These are phyloP conservation scores for Oryza longistaminata DNA, from an alignment of 176 grass and related monocot species.

Conservation along the genomic window DNA sequence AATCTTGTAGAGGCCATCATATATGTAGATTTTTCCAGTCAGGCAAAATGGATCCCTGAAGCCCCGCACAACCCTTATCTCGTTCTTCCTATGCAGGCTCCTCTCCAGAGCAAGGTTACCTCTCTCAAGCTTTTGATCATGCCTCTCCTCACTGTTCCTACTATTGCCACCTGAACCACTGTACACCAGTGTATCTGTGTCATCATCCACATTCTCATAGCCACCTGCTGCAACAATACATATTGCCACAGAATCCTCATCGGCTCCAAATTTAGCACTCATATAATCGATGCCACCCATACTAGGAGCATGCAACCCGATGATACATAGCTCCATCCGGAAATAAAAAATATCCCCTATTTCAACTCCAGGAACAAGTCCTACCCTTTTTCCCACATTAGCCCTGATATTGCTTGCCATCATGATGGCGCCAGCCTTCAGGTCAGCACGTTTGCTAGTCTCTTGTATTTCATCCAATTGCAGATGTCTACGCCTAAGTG, in stretches of 20 bases:
- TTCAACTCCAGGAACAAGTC: conserved; percentile 65
- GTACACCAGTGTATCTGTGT: conserved; percentile 65
- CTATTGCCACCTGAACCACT: conserved; percentile 72
- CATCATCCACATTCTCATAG: conserved; percentile 75
- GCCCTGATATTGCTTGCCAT: conserved; percentile 69
- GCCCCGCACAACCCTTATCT: conserved; percentile 73
- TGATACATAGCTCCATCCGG: conserved; percentile 69
- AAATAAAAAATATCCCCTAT: conserved; percentile 93
- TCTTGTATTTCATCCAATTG: conserved; percentile 60
- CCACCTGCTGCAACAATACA: conserved; percentile 69
- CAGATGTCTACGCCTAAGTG: conserved; percentile 63
- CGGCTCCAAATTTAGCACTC: conserved; percentile 48
- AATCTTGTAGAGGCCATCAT: conserved; percentile 86
- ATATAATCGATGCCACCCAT: conserved; percentile 81
- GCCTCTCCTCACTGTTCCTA: conserved; percentile 52
- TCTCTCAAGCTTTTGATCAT: conserved; percentile 75
- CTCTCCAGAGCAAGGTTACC: conserved; percentile 82
- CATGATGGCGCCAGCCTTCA: conserved; percentile 76
- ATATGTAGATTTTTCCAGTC: conserved; percentile 70
- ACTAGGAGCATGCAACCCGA: conserved; percentile 66
- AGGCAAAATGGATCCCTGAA: conserved; percentile 50
- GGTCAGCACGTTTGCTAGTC: conserved; percentile 43
- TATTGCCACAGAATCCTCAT: conserved; percentile 58
- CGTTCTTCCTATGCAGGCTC: conserved; percentile 65
- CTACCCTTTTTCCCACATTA: conserved; percentile 53